Base-by-base conservation (phyloP, 192 early-diverging fungal species). In the Backusella liffmaniae region DNA sequence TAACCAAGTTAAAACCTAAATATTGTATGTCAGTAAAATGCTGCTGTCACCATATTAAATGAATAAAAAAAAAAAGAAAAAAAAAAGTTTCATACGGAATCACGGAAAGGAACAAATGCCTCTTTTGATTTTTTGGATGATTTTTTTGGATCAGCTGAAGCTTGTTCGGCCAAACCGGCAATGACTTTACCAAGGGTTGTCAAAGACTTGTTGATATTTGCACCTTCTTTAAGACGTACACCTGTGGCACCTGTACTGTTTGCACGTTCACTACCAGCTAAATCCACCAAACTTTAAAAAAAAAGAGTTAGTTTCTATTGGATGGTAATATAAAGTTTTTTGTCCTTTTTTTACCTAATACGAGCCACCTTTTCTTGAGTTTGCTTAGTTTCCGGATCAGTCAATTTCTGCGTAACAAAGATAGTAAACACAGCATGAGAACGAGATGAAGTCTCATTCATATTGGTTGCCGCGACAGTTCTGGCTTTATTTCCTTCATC, bases 161-260 rank as follows among this genome's bases (percentile, higher is more conserved):
- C 30, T 29, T 77, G 80, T 66, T 93, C 95, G 15, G 95, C 94
- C 44, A 98, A 82, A 29, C 91, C 92, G 9, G 94, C 93, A 46
- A 98, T 98, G 41, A 98, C 97, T 79, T 98, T 98, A 7, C 97
- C 97, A 41, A 98, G 85, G 0, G 95, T 92, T 0, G 95, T 95
- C 37, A 98, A 79, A 21, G 94, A 95, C 81, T 95, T 94, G 84
- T 98, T 98, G 87, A 98, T 98, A 68, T 95, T 96, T 6, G 94
- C 93, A n/a, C 96, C 97, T 83, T 98, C 97, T 73, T 93, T 94
- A 6, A 97, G 81, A 9, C 96, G 89, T 49, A 80, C 76, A 3
- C 97, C 97, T 3, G 94, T 92, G 0, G 94, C 94, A 73, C 92
- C 92, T 4, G 97, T 96, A 35, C 91, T 80, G 74, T 93, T 91